Base-by-base conservation (phyloP, 1,139 yeast genomes). In the Taiozyma sp. region DNA sequence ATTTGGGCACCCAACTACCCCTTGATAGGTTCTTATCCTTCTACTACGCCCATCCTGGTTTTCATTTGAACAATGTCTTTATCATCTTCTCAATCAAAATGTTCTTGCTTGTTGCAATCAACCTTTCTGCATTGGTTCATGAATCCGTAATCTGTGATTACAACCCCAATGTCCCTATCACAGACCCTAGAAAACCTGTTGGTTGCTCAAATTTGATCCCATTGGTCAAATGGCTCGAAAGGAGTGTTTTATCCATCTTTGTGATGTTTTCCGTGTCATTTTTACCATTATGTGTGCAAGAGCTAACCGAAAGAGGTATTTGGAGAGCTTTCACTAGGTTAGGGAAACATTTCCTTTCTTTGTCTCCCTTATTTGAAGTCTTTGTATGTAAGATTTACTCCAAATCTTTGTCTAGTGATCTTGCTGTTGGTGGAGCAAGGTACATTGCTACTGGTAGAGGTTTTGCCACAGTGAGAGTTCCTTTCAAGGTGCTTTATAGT, bases 361-460 rank as follows among this genome's bases (percentile, higher is more conserved):
- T 83, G 59, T 82, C 88, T 13, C 88, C 88, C 58, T 73, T 83
- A 73, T 83, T 83, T 61, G 89, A 83, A 72, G 86, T 83, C 52
- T 83, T 83, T 71, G 85, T 80, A 61, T 86, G 88, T 57, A 88
- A 83, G 69, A 80, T 83, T 54, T 83, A 83, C 64, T 79, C 88
- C 30, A 77, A 83, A 49, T 79, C 88, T 2, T 73, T 83, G 62
- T 71, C 76, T 57, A 80, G 83, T 56, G 88, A 83, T 71, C 73
- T 83, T 65, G 75, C 84, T 48, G 83, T 83, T 64, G 89, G 89
- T 70, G 89, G 88, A 71, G 89, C 89, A 47, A 79, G 88, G 69
- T 83, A 83, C 72, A 82, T 83, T 64, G 81, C 88, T 43, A 83
- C 88, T 44, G 88, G 88, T 60, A 77, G 89, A 74, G 88, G 88